These are phyloP conservation scores for Neonectria neomacrospora DNA, from an alignment of 2,329 filamentous ascomycete species.

Conservation along the genomic window DNA sequence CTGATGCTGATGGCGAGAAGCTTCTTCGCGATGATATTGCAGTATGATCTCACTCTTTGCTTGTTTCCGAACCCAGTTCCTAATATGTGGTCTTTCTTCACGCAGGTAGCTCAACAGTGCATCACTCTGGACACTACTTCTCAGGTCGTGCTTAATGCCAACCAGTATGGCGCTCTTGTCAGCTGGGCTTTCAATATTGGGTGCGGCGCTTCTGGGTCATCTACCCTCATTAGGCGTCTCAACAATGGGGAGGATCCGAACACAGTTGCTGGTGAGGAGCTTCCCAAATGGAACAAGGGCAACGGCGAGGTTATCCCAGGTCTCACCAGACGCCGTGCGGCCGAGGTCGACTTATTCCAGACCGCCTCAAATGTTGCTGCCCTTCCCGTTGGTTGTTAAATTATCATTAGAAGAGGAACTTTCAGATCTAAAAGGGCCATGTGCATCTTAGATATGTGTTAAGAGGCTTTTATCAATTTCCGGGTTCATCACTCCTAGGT, in stretches of 20 bases:
- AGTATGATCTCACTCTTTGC: neutral
- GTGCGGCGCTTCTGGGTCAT: constrained; percentile 53
- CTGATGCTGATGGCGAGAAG: constrained; percentile 51
- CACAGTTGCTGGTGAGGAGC: constrained; percentile 53
- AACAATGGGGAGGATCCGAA: constrained; percentile 44
- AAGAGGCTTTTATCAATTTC: neutral
- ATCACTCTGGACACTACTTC: constrained; percentile 50
- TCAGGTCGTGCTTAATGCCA: constrained; percentile 50
- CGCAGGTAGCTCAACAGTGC: constrained; percentile 49
- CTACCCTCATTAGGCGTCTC: constrained; percentile 47
- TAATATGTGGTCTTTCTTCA: neutral
- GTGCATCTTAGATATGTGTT: neutral
- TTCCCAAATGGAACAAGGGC: constrained; percentile 60
- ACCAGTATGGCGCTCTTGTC: constrained; percentile 64
- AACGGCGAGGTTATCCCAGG: constrained; percentile 53
- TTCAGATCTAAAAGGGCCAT: neutral
- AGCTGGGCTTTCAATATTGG: constrained; percentile 64
- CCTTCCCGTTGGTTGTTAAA: constrained; percentile 27
- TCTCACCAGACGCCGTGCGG: constrained; percentile 54
- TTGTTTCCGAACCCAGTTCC: neutral
- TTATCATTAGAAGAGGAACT: neutral
- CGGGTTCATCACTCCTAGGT: neutral
- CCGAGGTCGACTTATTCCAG: constrained; percentile 54
- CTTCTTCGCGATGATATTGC: constrained; percentile 47
- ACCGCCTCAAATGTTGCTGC: constrained; percentile 26